Base-by-base conservation (phyloP, 1,139 yeast species). In the Pichia terricola region DNA sequence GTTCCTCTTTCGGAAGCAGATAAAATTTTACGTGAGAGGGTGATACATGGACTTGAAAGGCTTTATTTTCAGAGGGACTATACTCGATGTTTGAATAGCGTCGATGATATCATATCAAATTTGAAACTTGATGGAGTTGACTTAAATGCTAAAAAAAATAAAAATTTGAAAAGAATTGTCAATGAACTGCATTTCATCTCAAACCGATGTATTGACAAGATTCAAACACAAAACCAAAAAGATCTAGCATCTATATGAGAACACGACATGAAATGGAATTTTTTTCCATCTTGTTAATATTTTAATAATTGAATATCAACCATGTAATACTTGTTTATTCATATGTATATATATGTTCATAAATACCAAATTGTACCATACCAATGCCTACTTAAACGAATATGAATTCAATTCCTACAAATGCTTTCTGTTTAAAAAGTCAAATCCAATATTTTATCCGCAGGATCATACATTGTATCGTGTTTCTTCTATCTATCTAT, bases 61-160 rank as follows among this genome's bases (percentile, higher is more conserved):
- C 65, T 75, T 1, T 80, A 77, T 53, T 80, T 64, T 55, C 55
- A 63, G 40, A 62, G 71, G 41, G 62, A 73, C 33, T 79, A 73
- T 52, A 31, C 47, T 0, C 60, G 63, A 38, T 79, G 85, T 51
- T 56, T 72, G 41, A 64, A 60, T n/a, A 54, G 60, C n/a, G 65
- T 68, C 26, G 59, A 63, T 26, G 49, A 43, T 4, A 57, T 67
- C 5, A 52, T 65, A 35, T 49, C 47, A 6, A 56, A 58, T n/a
- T 63, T 66, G 41, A 55, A 60, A 22, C 9, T 38, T 10, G 27
- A 2, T 1, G 44, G 40, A 7, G 28, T 43, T 5, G 53, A 53
- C 36, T 35, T 56, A 5, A 34, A 44, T 9, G 34, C 40, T 46
- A 57, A 46, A 54, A 49, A 49, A 41, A 54, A 63, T 48, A 59